Evolutionary conservation across 306 rosid genomes (phyloP).

Genomic region (Ormosia emarginata): DNA sequence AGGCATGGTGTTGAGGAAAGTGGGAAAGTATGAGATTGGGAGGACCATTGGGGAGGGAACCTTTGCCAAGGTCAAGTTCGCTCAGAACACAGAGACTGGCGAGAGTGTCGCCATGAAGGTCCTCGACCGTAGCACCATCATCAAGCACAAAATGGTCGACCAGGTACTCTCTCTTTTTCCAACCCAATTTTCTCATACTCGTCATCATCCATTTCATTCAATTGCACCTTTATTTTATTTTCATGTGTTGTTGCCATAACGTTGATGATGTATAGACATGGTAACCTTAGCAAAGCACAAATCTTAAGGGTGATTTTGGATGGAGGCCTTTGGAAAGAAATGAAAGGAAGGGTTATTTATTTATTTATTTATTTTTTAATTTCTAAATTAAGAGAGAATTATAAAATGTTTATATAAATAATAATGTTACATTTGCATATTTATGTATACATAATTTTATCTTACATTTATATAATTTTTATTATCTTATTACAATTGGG

Average conservation of each 20-base stretch:
- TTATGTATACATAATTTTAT: too few relatives aligned
- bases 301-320: neutral
- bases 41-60: slow-evolving; percentile 92
- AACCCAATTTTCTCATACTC: neutral
- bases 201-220: neutral
- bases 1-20: slow-evolving; percentile 76
- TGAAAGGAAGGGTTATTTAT: too few relatives aligned
- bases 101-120: slow-evolving; percentile 95
- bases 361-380: too few relatives aligned
- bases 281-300: neutral
- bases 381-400: too few relatives aligned
- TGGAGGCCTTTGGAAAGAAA: too few relatives aligned
- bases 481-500: too few relatives aligned
- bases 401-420: too few relatives aligned
- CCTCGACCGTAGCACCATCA: slow-evolving; percentile 79
- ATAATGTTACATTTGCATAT: too few relatives aligned
- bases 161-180: slow-evolving; percentile 13
- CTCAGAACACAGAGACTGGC: slow-evolving; percentile 87
- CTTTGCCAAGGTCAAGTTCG: slow-evolving; percentile 89
- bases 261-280: too few relatives aligned
- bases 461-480: too few relatives aligned
- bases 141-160: slow-evolving; percentile 90
- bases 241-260: neutral
- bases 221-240: neutral
- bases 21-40: slow-evolving; percentile 87